Base-by-base conservation (phyloP, 257 asterid species). In the Solanum paucissectum region DNA sequence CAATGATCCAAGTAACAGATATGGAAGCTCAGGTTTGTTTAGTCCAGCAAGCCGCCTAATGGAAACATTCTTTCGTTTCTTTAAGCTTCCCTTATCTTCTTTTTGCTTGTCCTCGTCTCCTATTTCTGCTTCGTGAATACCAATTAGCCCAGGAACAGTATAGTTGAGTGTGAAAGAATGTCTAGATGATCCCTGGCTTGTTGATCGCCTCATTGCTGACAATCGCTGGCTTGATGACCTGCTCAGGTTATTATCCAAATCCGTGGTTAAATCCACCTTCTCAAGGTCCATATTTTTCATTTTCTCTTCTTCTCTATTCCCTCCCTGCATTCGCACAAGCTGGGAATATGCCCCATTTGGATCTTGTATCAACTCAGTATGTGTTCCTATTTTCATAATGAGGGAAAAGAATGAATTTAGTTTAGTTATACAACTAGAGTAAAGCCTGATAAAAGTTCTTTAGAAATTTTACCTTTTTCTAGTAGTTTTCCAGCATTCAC, bases 331-430 rank as follows among this genome's bases (percentile, higher is more conserved):
- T 20, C 88, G 93, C 82, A 96, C 88, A 40, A 96, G 95, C 88
- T 93, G 98, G 5, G 90, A 84, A 79, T 95, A 95, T 3, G 95
- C 96, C 71, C 99, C 98, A 81, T 92, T 91, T 4, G 94, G 92
- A 90, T 96, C 92, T 87, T 88, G 62, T 72, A 95, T 93, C 92
- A 96, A 87, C 72, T 93, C 94, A 14, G 88, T 89, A 89, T 96
- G 99, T 72, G 95, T 93, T 18, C 99, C 99, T 96, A 89, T 20
- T 40, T 86, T 89, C 25, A 11, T 27, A 38, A 72, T 9, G 14
- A 69, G 20, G 9, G 34, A 27, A 32, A 71, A 11, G 36, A 46
- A 46, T 27, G n/a, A 37, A 16, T 81, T 14, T 81, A 18, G 18
- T 18, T 42, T 79, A 81, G 68, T 46, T 81, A 29, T 14, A 20